Evolutionary conservation across 441 rosid species (phyloP).

Genomic region (Populus hybrid): DNA sequence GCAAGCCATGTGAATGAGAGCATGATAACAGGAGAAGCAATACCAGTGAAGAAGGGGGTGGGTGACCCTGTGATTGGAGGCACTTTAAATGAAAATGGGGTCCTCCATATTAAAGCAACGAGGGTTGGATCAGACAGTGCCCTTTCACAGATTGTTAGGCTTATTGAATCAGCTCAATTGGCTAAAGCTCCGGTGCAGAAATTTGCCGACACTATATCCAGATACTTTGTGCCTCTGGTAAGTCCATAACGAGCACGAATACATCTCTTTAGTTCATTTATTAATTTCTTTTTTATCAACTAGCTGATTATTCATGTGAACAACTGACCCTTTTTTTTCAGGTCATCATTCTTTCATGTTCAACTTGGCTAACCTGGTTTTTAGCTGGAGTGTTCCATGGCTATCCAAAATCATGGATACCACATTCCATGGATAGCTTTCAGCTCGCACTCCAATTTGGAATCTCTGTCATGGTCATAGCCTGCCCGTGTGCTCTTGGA

Average conservation of each 20-base stretch:
- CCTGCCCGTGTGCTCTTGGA: slow-evolving; percentile 95
- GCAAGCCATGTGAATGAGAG: slow-evolving; percentile 95
- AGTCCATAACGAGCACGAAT: slow-evolving; percentile 1
- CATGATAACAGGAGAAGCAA: slow-evolving; percentile 95
- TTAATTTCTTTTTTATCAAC: not conserved
- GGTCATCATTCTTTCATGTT: slow-evolving; percentile 59
- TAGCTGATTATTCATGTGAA: not conserved
- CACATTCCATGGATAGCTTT: slow-evolving; percentile 84
- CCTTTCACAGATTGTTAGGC: slow-evolving; percentile 85
- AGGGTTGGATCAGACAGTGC: slow-evolving; percentile 93
- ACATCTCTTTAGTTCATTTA: not conserved
- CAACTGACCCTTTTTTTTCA: not conserved
- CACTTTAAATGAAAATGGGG: slow-evolving; percentile 85
- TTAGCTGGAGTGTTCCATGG: slow-evolving; percentile 67
- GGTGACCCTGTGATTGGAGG: slow-evolving; percentile 89
- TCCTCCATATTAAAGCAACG: slow-evolving; percentile 67
- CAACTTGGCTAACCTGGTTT: slow-evolving; percentile 89
- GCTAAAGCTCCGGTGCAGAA: slow-evolving; percentile 96
- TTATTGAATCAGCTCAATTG: slow-evolving; percentile 91
- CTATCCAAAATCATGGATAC: slow-evolving; percentile 87
- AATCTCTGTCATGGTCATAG: slow-evolving; percentile 94
- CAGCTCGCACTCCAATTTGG: slow-evolving; percentile 95
- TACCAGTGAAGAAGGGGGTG: slow-evolving; percentile 75
- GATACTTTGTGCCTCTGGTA: slow-evolving; percentile 83
- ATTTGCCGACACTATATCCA: slow-evolving; percentile 84